phyloP scores from a whole-genome alignment of 116 monocot species.

The Posidonia oceanica region DNA sequence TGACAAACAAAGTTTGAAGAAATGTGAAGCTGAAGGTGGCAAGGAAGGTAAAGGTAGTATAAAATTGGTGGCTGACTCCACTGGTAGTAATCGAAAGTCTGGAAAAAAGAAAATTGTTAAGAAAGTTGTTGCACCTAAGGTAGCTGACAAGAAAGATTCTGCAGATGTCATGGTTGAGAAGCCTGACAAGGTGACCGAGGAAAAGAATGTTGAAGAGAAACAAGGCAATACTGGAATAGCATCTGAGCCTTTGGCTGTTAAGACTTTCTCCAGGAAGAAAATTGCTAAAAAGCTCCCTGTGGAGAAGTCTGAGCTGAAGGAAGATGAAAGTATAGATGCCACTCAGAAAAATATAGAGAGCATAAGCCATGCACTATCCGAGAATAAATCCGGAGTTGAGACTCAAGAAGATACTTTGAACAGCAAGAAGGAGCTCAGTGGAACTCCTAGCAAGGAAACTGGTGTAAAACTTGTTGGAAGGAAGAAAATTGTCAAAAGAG shows the following conservation, averaged over 20 bases:
- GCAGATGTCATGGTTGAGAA: conserved; percentile 13
- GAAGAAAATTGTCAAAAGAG: conserved; percentile 73
- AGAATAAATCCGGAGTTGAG: conserved; percentile 19
- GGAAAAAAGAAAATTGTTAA: conserved; percentile 37
- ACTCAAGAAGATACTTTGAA: conserved; percentile 9
- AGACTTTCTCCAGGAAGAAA: conserved; percentile 35
- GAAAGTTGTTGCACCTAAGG: conserved; percentile 43
- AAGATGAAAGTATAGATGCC: conserved; percentile 9
- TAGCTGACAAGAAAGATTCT: conserved; percentile 22
- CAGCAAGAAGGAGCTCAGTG: conserved; percentile 8
- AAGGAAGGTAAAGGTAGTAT: conserved; percentile 9
- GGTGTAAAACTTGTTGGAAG: conserved; percentile 34
- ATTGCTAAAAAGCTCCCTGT: conserved; percentile 22
- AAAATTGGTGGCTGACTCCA: background rate
- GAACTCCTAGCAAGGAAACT: conserved; percentile 9
- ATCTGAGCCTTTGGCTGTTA: conserved; percentile 12
- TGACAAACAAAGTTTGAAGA: conserved; percentile 14
- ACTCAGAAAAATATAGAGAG: conserved; percentile 9
- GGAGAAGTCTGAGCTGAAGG: conserved; percentile 17
- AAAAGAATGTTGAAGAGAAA: conserved; percentile 15
- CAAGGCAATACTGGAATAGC: conserved; percentile 10
- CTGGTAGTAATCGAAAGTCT: conserved; percentile 15
- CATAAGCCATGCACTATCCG: conserved; percentile 6
- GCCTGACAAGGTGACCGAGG: conserved; percentile 17
- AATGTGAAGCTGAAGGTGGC: conserved; percentile 7